phyloP scores from a whole-genome alignment of 2,329 filamentous ascomycete species.

The Fusarium foetens region DNA sequence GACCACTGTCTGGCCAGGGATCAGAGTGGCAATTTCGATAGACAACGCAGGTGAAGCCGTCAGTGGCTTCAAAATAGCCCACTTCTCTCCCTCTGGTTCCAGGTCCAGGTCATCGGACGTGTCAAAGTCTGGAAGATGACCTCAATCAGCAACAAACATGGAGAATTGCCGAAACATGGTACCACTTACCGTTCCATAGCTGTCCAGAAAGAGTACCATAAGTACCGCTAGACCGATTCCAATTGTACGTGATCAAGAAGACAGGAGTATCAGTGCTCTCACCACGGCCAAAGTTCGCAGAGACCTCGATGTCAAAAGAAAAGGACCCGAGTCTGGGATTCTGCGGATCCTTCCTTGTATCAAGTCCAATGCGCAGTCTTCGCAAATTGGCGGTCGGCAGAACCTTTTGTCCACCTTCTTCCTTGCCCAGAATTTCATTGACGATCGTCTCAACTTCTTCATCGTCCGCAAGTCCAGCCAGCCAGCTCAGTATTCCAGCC shows the following conservation, averaged over 20 bases:
- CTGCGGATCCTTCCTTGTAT: constrained; percentile 3
- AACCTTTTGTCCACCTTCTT: background rate
- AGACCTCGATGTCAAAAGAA: background rate
- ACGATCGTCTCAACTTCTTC: background rate
- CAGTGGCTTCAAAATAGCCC: background rate
- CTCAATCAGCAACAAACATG: background rate
- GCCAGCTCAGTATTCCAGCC: background rate
- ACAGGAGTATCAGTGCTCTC: background rate
- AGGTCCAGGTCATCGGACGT: background rate
- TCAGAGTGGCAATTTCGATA: background rate
- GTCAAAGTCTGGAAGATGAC: background rate
- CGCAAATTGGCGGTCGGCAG: background rate
- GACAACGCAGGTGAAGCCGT: background rate
- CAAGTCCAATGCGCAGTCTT: background rate
- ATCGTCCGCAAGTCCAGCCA: background rate
- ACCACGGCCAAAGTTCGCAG: background rate
- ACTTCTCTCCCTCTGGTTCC: background rate
- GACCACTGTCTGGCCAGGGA: background rate
- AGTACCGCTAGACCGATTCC: background rate
- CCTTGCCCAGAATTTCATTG: background rate
- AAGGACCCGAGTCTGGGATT: background rate
- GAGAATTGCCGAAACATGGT: too few species aligned
- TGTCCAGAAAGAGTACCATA: background rate
- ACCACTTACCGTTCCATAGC: background rate
- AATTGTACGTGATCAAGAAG: background rate